Percentiles rank a stretch among this genome's conserved stretches.
Conservation (phyloP, 768 basidiomycete genomes). For the Panaeolus papilionaceus region DNA sequence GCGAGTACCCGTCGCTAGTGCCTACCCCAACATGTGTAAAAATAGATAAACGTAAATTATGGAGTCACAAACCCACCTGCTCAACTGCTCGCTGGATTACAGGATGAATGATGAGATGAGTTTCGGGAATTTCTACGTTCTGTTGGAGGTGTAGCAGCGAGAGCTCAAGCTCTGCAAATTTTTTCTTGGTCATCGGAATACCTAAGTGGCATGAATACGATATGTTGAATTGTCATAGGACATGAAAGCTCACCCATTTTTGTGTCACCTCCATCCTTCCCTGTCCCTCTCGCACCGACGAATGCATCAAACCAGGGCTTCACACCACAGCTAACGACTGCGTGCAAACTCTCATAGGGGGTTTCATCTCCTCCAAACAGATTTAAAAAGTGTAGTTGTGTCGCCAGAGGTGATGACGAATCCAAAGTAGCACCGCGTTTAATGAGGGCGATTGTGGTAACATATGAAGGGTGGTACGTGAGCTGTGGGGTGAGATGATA, state of each 20-base stretch:
- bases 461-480: slow-evolving; percentile 78
- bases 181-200: slow-evolving; percentile 99
- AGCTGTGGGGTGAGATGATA: slow-evolving; percentile 78
- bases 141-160: slow-evolving; percentile 95
- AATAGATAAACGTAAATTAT: slow-evolving; percentile 16
- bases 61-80: slow-evolving; percentile 42
- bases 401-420: slow-evolving; percentile 75
- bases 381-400: slow-evolving; percentile 91
- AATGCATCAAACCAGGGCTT: slow-evolving; percentile 99
- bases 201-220: slow-evolving; percentile 37
- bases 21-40: slow-evolving; percentile 33
- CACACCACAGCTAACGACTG: slow-evolving; percentile 92
- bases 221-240: neutral
- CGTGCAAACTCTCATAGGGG: slow-evolving; percentile 95
- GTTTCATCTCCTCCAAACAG: slow-evolving; percentile 89
- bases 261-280: slow-evolving; percentile 72
- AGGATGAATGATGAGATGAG: slow-evolving; percentile 91
- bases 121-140: slow-evolving; percentile 99
- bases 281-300: slow-evolving; percentile 80
- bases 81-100: slow-evolving; percentile 88
- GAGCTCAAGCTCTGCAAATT: slow-evolving; percentile 96
- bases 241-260: slow-evolving; percentile 65
- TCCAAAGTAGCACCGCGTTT: slow-evolving; percentile 89
- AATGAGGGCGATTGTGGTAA: slow-evolving; percentile 92
- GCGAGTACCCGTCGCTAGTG: slow-evolving; percentile 57